phyloP scores from a whole-genome alignment of 1,139 yeast species.

The Kazachstania sp. region DNA sequence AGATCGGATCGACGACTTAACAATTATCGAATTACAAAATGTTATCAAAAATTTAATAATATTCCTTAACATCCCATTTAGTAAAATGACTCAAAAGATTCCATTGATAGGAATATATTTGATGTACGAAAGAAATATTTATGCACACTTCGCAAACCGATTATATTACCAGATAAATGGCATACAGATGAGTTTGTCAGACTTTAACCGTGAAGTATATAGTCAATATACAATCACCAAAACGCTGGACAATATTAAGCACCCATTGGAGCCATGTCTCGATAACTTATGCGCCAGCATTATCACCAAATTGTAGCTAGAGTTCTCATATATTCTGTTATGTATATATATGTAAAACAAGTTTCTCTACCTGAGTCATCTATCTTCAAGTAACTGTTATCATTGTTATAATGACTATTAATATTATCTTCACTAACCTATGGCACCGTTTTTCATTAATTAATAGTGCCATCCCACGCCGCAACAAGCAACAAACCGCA shows the following conservation, averaged over 20 bases:
- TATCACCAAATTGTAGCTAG: conserved; percentile 4
- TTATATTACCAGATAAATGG: conserved; percentile 22
- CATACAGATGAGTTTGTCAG: conserved; percentile 14
- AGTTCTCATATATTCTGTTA: no score
- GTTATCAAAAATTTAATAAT: conserved; percentile 27
- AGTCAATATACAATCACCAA: conserved; percentile 9
- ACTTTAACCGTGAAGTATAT: conserved; percentile 14
- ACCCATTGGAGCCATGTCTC: conserved; percentile 17
- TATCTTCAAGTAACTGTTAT: no score
- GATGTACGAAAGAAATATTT: conserved; percentile 24
- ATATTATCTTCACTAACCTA: no score
- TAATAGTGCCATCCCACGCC: no score
- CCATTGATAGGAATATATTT: conserved; percentile 24
- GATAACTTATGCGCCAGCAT: conserved; percentile 14
- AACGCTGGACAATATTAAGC: conserved; percentile 12
- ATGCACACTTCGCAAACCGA: conserved; percentile 25
- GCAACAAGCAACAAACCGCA: background rate
- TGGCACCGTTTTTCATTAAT: no score
- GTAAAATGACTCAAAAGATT: conserved; percentile 23
- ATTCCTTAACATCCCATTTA: conserved; percentile 28
- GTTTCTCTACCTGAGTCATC: no score
- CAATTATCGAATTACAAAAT: conserved; percentile 26
- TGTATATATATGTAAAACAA: no score
- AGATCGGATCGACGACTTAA: conserved; percentile 22
- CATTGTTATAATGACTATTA: no score